Percentiles rank a stretch among this genome's conserved stretches.
Evolutionary conservation across 2,329 filamentous ascomycete genomes (phyloP).

Genomic region (Sporothrix brunneoviolacea): DNA sequence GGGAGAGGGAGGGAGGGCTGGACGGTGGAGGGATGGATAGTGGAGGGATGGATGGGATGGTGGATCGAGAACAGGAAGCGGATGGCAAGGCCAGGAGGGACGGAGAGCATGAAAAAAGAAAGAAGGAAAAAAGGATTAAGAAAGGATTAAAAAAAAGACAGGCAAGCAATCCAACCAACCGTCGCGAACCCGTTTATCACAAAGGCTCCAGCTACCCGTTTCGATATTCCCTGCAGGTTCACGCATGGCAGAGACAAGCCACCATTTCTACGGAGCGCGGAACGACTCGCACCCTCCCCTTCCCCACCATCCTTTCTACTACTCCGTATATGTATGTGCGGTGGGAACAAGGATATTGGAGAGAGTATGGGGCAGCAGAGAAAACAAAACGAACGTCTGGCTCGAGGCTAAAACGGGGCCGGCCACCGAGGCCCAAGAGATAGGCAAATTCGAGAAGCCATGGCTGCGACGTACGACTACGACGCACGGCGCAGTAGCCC

Average conservation of each 20-base stretch:
- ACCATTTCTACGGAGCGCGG: not conserved
- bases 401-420: not conserved
- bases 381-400: not conserved
- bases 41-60: not conserved
- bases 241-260: not conserved
- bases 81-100: not conserved
- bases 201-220: not conserved
- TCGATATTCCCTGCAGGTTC: not conserved
- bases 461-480: not conserved
- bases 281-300: too few relatives aligned
- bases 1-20: not conserved
- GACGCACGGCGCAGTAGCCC: not conserved
- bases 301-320: too few relatives aligned
- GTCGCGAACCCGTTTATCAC: constrained; percentile 12
- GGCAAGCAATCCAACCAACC: constrained; percentile 7
- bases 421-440: not conserved
- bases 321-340: too few relatives aligned
- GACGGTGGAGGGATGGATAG: not conserved
- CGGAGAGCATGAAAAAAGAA: not conserved
- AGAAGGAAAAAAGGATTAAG: not conserved
- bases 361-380: too few relatives aligned
- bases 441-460: not conserved
- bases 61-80: too few relatives aligned
- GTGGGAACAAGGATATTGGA: too few relatives aligned
- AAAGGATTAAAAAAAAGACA: not conserved